These are phyloP conservation scores for Talaromyces sp. DNA, from an alignment of 2,329 filamentous ascomycete species.

Conservation along the genomic window DNA sequence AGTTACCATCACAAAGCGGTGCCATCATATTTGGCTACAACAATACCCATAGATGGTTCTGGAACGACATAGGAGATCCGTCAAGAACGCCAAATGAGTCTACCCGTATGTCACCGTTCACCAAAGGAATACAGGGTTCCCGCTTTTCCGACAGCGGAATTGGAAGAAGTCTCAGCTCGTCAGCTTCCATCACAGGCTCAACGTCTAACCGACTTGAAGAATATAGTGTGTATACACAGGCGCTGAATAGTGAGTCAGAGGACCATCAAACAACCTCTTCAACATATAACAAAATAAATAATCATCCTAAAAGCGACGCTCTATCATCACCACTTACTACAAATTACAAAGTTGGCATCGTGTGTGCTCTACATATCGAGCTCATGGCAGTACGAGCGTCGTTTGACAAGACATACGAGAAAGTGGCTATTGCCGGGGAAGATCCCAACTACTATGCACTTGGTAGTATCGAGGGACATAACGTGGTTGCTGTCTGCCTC, in stretches of 20 bases:
- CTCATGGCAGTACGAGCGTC: conserved; percentile 26
- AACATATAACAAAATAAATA: neutral
- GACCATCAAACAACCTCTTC: neutral
- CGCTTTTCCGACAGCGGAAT: conserved; percentile 10
- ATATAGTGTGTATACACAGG: neutral
- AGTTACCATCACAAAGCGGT: conserved; percentile 2
- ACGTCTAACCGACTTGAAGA: neutral
- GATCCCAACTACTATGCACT: conserved; percentile 29
- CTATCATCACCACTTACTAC: neutral
- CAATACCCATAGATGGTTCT: conserved; percentile 20
- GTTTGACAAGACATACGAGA: conserved; percentile 25
- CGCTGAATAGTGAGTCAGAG: neutral
- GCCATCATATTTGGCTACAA: conserved; percentile 22
- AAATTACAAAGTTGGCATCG: conserved; percentile 29
- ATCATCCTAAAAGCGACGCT: neutral
- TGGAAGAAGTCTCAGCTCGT: conserved; percentile 10
- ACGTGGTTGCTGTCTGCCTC: conserved; percentile 26
- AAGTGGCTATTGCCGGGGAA: neutral
- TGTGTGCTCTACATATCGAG: conserved; percentile 29
- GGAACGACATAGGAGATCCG: conserved; percentile 20
- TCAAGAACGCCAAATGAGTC: conserved; percentile 1
- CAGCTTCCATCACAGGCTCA: conserved; percentile 2
- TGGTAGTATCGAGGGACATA: conserved; percentile 26
- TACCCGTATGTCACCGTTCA: neutral
- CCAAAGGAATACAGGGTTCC: neutral